These are phyloP conservation scores for Syzygium jambos DNA, from an alignment of 345 rosid genomes.

Conservation along the genomic window DNA sequence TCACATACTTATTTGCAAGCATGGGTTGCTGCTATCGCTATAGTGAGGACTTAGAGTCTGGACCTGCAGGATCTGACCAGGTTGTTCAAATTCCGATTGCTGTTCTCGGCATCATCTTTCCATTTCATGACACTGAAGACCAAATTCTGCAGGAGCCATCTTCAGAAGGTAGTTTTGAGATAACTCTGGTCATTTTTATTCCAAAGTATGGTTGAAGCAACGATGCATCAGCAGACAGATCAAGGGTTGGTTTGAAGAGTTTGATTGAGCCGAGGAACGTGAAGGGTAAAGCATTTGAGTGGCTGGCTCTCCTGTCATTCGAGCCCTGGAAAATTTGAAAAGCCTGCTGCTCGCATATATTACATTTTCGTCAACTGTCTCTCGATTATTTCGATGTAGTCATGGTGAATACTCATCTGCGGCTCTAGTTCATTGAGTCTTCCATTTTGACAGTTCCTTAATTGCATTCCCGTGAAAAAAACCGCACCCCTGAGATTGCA, in stretches of 20 bases:
- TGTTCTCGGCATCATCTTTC: not conserved
- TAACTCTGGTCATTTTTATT: not conserved
- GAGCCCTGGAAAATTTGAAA: not conserved
- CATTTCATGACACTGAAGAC: not conserved
- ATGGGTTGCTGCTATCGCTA: not conserved
- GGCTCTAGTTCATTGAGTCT: not conserved
- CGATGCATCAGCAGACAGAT: not conserved
- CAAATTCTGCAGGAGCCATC: not conserved
- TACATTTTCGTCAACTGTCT: not conserved
- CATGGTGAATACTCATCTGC: not conserved
- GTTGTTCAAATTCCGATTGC: not conserved
- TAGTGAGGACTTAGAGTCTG: not conserved
- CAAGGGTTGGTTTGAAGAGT: not conserved
- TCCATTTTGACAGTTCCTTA: not conserved
- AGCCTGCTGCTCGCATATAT: not conserved
- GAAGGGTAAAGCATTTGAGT: not conserved
- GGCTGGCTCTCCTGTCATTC: not conserved
- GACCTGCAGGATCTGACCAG: not conserved
- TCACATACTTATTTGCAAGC: not conserved
- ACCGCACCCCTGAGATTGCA: not conserved
- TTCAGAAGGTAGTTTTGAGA: not conserved
- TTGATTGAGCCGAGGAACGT: not conserved
- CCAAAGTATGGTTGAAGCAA: not conserved
- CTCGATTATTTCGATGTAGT: not conserved
- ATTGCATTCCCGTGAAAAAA: not conserved